Evolutionary conservation across 2,329 filamentous ascomycete genomes (phyloP).

Genomic region (Calonectria naviculata): DNA sequence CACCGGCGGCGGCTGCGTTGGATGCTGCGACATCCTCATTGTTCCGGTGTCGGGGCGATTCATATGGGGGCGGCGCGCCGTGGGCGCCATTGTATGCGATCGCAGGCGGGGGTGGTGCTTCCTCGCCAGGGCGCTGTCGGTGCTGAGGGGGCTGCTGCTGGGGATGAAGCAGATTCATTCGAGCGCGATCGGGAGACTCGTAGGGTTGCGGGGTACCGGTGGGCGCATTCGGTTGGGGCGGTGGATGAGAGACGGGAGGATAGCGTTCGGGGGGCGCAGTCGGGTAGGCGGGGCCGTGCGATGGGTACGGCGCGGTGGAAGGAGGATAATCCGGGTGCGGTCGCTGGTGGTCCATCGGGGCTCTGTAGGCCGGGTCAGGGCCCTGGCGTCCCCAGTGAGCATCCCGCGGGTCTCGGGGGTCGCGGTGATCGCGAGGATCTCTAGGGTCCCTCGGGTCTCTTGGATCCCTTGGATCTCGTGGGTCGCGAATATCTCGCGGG

Average conservation of each 20-base stretch:
- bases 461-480: constrained; percentile 36
- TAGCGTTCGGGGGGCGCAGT: constrained; percentile 47
- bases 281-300: constrained; percentile 45
- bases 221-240: constrained; percentile 36
- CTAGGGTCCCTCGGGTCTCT: constrained; percentile 39
- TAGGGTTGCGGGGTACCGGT: constrained; percentile 49
- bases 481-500: constrained; percentile 41
- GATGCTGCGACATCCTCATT: constrained; percentile 67
- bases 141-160: constrained; percentile 52
- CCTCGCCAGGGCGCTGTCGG: constrained; percentile 57
- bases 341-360: constrained; percentile 54
- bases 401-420: constrained; percentile 38
- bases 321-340: constrained; percentile 61
- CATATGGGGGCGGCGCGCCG: constrained; percentile 54
- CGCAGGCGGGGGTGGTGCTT: constrained; percentile 61
- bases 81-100: constrained; percentile 60
- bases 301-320: constrained; percentile 51
- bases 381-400: constrained; percentile 47
- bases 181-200: constrained; percentile 63
- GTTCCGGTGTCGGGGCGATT: constrained; percentile 49
- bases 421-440: constrained; percentile 49
- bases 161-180: constrained; percentile 50
- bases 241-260: constrained; percentile 49
- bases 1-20: constrained; percentile 63
- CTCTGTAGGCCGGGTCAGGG: constrained; percentile 47